These are phyloP conservation scores for Myxozyma kluyveri DNA, from an alignment of 805 yeast genomes.

Conservation along the genomic window DNA sequence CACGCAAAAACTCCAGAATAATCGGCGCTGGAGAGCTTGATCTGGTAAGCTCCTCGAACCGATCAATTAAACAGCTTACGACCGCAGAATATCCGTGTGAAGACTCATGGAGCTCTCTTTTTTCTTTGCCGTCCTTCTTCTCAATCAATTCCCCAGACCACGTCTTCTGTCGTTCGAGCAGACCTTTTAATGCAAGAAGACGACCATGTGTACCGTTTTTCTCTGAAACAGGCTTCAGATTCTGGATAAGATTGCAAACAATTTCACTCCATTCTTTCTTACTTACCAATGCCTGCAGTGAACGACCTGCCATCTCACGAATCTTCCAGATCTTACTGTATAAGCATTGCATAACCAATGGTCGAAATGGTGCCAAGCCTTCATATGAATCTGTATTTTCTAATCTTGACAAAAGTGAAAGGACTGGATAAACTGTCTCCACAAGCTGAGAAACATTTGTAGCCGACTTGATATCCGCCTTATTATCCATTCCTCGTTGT, in stretches of 20 bases:
- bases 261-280: constrained; percentile 38
- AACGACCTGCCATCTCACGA: constrained; percentile 80
- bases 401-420: constrained; percentile 67
- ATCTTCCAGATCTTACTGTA: constrained; percentile 68
- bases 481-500: constrained; percentile 29
- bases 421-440: constrained; percentile 70
- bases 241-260: constrained; percentile 34
- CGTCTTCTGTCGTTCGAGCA: constrained; percentile 1
- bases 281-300: constrained; percentile 53
- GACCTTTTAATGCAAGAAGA: constrained; percentile 46
- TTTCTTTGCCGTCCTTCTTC: no score
- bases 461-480: background rate
- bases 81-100: no score
- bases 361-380: constrained; percentile 53
- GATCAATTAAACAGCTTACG: background rate
- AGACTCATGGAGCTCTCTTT: no score
- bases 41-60: constrained; percentile 11
- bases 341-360: constrained; percentile 49
- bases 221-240: constrained; percentile 27
- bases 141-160: no score
- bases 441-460: constrained; percentile 29
- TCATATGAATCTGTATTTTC: constrained; percentile 57
- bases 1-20: constrained; percentile 7
- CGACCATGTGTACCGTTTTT: constrained; percentile 61
- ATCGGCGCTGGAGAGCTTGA: constrained; percentile 9